phyloP scores from a whole-genome alignment of 495 filamentous ascomycete species.

The Daldinia caldariorum region DNA sequence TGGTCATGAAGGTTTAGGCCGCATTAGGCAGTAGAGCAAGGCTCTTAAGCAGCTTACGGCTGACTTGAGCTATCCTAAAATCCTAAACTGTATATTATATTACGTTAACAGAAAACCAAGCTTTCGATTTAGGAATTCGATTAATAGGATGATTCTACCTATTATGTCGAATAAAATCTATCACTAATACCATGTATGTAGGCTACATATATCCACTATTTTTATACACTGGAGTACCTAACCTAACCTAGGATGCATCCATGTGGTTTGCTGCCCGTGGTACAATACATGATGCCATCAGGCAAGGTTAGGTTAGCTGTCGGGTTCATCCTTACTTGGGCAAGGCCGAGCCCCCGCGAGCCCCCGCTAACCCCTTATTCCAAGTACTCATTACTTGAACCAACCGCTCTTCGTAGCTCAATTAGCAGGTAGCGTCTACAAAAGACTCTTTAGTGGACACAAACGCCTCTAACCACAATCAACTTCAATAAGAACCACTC shows the following conservation, averaged over 20 bases:
- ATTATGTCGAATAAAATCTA: background rate
- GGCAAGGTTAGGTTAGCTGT: background rate
- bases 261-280: background rate
- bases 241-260: background rate
- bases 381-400: slow-evolving; percentile 23
- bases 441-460: slow-evolving; percentile 24
- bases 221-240: background rate
- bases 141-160: background rate
- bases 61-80: background rate
- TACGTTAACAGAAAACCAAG: background rate
- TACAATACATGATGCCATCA: slow-evolving; percentile 4
- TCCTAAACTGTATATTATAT: background rate
- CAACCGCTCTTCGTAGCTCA: background rate
- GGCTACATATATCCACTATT: background rate
- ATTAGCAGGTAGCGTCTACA: slow-evolving; percentile 9
- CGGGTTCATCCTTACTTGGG: background rate
- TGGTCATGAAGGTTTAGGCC: background rate
- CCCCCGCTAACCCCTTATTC: slow-evolving; percentile 26
- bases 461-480: slow-evolving; percentile 16
- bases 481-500: slow-evolving; percentile 19
- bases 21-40: background rate
- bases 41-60: background rate
- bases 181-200: background rate
- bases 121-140: background rate
- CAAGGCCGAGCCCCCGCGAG: slow-evolving; percentile 25